Conservation (phyloP, 2,329 filamentous ascomycete genomes). For the Pseudogymnoascus pannorum region DNA sequence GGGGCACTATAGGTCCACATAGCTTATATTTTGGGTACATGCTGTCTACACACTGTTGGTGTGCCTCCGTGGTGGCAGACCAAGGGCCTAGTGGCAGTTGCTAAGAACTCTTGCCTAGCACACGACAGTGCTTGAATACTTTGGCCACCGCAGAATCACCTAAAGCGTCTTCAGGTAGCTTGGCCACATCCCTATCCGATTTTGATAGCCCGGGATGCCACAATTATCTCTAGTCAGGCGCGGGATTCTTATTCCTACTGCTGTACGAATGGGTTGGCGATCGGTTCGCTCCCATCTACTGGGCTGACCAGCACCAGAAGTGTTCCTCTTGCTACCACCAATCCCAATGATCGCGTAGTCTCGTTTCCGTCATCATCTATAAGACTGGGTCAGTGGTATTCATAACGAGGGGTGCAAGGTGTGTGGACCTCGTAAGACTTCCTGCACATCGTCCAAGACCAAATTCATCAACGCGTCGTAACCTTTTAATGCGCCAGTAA, state of each 20-base stretch:
- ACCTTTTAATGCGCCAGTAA: constrained; percentile 83
- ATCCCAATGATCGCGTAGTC: constrained; percentile 56
- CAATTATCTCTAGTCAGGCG: background rate
- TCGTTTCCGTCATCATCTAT: constrained; percentile 90
- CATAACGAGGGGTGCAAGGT: constrained; percentile 7
- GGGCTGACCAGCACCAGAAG: constrained; percentile 89
- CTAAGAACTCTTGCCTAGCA: constrained; percentile 6
- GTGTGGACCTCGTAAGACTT: constrained; percentile 69
- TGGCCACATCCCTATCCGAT: constrained; percentile 2
- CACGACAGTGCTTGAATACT: constrained; percentile 4
- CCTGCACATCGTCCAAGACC: constrained; percentile 88
- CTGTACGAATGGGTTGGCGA: constrained; percentile 85
- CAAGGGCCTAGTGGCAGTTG: constrained; percentile 2
- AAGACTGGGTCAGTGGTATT: background rate
- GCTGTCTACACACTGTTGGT: constrained; percentile 5
- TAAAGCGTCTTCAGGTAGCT: constrained; percentile 3
- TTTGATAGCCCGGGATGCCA: background rate
- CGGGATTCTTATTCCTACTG: constrained; percentile 51
- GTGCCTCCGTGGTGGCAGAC: background rate
- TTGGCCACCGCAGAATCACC: background rate
- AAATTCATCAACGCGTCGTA: constrained; percentile 98
- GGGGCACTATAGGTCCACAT: background rate
- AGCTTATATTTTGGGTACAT: constrained; percentile 3
- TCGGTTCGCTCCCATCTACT: constrained; percentile 89
- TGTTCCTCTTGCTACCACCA: constrained; percentile 85